These are phyloP conservation scores for Leccinum olivaceopallidum DNA, from an alignment of 768 basidiomycete species.

Conservation along the genomic window DNA sequence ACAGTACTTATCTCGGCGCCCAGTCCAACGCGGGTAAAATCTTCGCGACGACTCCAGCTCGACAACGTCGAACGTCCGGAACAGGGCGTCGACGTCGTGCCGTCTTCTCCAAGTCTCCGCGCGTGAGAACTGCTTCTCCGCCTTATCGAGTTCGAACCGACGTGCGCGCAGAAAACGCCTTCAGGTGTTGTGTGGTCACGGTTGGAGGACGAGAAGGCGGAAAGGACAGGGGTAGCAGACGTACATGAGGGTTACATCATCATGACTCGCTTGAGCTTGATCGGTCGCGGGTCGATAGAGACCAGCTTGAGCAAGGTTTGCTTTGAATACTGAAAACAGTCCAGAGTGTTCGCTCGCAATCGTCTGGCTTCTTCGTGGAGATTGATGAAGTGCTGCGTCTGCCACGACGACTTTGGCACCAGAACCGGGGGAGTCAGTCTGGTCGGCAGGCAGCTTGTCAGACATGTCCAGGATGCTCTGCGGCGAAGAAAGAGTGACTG, in stretches of 20 bases:
- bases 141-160: conserved; percentile 59
- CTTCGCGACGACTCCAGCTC: conserved; percentile 61
- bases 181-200: neutral
- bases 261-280: conserved; percentile 46
- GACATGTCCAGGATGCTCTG: neutral
- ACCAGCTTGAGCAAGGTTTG: conserved; percentile 45
- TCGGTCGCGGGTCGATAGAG: conserved; percentile 48
- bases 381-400: neutral
- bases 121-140: conserved; percentile 68
- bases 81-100: conserved; percentile 63
- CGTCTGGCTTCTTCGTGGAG: neutral
- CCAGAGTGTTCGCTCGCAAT: conserved; percentile 1
- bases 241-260: conserved; percentile 68
- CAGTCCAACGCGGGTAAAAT: conserved; percentile 84
- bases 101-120: conserved; percentile 68
- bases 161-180: conserved; percentile 87
- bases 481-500: neutral
- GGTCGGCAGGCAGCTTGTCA: neutral
- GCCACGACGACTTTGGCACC: neutral
- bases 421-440: neutral
- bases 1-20: conserved; percentile 66
- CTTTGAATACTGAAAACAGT: conserved; percentile 51
- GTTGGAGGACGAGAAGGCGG: neutral
- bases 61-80: conserved; percentile 51
- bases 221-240: conserved; percentile 21